These are phyloP conservation scores for Athelia sp. DNA, from an alignment of 1,284 basidiomycete genomes.

Conservation along the genomic window DNA sequence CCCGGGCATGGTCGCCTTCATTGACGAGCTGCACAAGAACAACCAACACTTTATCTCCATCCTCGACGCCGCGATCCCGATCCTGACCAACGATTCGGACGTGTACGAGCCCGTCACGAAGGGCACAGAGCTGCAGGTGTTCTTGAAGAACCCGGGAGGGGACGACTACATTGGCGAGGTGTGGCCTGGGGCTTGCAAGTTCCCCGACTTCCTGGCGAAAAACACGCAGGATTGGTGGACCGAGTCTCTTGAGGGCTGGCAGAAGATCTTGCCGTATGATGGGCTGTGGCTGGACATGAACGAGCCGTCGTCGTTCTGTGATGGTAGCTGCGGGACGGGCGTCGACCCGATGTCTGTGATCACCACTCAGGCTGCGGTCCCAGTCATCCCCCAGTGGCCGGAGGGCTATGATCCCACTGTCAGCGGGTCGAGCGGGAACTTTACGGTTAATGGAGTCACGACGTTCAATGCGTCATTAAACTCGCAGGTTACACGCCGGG, in stretches of 20 bases:
- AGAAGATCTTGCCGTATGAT: conserved; percentile 29
- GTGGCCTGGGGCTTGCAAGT: conserved; percentile 35
- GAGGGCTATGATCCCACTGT: no score
- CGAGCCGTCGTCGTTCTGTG: conserved; percentile 20
- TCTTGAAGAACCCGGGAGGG: conserved; percentile 64
- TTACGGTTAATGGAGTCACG: no score
- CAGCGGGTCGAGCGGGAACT: no score
- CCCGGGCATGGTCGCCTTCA: conserved; percentile 56
- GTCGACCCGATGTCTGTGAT: no score
- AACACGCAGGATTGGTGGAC: conserved; percentile 31
- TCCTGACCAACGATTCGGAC: conserved; percentile 31
- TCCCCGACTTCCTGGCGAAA: conserved; percentile 42
- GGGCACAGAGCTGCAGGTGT: conserved; percentile 38
- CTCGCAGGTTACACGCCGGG: conserved; percentile 8
- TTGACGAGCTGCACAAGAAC: conserved; percentile 48
- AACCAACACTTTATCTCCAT: conserved; percentile 16
- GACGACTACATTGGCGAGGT: conserved; percentile 66
- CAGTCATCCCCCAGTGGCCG: no score
- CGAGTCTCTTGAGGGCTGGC: conserved; percentile 35
- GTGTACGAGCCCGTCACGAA: conserved; percentile 38
- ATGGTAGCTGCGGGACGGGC: conserved; percentile 4
- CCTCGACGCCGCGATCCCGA: conserved; percentile 29
- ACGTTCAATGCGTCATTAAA: no score
- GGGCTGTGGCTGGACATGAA: conserved; percentile 52
- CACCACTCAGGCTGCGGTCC: no score